Evolutionary conservation across 495 filamentous ascomycete genomes (phyloP).

Genomic region (Aspergillus sparsus): DNA sequence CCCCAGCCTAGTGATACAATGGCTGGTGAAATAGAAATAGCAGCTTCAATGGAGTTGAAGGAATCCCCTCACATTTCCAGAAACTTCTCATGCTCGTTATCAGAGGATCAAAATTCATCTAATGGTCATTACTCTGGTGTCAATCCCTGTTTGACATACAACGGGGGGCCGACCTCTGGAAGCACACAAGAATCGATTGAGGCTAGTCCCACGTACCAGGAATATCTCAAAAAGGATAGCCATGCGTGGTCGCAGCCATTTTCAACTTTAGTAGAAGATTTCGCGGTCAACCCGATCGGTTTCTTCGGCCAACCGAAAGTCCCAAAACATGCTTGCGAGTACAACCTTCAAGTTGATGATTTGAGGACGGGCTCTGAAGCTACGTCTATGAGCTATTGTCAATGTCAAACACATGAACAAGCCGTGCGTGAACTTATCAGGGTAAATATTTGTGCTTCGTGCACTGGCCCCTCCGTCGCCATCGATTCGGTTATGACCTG

Average conservation of each 20-base stretch:
- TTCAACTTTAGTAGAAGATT: slow-evolving; percentile 5
- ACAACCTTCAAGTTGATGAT: slow-evolving; percentile 6
- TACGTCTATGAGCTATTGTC: slow-evolving; percentile 9
- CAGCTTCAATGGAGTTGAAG: slow-evolving; percentile 3
- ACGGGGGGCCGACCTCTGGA: not conserved
- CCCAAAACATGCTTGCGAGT: slow-evolving; percentile 4
- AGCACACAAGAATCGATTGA: not conserved
- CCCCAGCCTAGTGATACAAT: slow-evolving; percentile 17
- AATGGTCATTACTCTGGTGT: slow-evolving; percentile 6
- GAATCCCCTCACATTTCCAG: not conserved
- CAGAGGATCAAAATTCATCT: slow-evolving; percentile 10
- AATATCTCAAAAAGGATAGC: slow-evolving; percentile 10
- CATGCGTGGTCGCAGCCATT: slow-evolving; percentile 20
- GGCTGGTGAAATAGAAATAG: not conserved
- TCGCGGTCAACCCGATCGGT: slow-evolving; percentile 2
- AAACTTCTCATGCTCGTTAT: slow-evolving; percentile 5
- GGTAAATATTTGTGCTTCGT: slow-evolving; percentile 24
- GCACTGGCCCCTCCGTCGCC: slow-evolving; percentile 20
- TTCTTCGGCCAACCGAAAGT: slow-evolving; percentile 4
- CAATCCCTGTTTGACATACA: slow-evolving; percentile 4
- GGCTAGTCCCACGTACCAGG: not conserved
- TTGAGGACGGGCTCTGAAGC: not conserved
- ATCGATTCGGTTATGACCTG: slow-evolving; percentile 37
- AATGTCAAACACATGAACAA: slow-evolving; percentile 29
- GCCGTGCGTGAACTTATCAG: slow-evolving; percentile 25